phyloP scores from a whole-genome alignment of 202 grass and related monocot genomes.

The Brachypodium distachyon region DNA sequence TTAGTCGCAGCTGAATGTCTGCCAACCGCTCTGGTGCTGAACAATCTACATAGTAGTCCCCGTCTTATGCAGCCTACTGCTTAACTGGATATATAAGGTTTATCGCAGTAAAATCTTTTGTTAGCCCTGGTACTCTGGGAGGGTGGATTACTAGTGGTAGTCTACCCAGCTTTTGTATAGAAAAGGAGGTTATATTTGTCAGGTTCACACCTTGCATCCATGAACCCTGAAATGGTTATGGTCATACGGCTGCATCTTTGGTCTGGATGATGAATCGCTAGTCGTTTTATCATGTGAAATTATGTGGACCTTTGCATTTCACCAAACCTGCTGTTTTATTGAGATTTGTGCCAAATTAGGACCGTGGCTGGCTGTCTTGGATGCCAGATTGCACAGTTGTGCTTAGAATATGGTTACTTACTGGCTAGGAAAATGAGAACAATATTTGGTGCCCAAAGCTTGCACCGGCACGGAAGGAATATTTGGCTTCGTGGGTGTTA shows the following conservation, averaged over 20 bases:
- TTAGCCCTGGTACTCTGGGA: slow-evolving; percentile 10
- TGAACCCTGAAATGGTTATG: neutral
- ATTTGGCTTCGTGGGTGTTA: too few species aligned
- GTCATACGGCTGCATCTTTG: neutral
- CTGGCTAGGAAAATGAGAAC: neutral
- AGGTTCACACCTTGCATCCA: neutral
- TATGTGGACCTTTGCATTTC: too few species aligned
- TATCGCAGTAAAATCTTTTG: neutral
- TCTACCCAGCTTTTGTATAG: slow-evolving; percentile 46
- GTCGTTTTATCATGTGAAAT: too few species aligned
- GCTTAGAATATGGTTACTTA: neutral
- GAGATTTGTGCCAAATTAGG: too few species aligned
- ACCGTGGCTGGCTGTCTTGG: too few species aligned
- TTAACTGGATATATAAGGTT: slow-evolving; percentile 8
- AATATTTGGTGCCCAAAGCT: neutral
- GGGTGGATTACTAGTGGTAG: slow-evolving; percentile 17
- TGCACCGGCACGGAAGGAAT: slow-evolving; percentile 22
- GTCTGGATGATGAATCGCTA: neutral
- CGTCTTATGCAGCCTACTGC: neutral
- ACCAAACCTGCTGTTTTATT: too few species aligned
- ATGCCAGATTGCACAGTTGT: neutral
- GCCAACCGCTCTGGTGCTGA: neutral
- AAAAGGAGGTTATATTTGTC: neutral
- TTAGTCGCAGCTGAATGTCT: slow-evolving; percentile 7
- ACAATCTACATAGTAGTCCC: neutral